A percentile compares a stretch with the other conserved stretches of the same genome.
phyloP scores from a whole-genome alignment of 176 grass and related monocot species.

The Musa troglodytarum region DNA sequence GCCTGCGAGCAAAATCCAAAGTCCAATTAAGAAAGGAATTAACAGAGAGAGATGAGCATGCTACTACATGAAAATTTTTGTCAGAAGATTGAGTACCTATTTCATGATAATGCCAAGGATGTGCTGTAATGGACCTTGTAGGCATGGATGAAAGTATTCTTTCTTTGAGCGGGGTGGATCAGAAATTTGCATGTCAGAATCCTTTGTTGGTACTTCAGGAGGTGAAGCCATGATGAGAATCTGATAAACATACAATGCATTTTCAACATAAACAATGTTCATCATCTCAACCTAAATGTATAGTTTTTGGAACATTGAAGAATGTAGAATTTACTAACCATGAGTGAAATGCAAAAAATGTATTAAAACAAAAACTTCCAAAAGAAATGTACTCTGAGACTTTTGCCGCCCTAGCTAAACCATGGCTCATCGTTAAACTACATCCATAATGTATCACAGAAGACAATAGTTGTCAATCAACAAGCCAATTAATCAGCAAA shows the following conservation, averaged over 20 bases:
- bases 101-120: slow-evolving; percentile 98
- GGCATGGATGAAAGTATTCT: slow-evolving; percentile 76
- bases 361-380: no score
- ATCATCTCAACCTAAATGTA: background rate
- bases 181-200: slow-evolving; percentile 4
- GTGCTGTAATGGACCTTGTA: slow-evolving; percentile 61
- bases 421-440: background rate
- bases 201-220: slow-evolving; percentile 37
- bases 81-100: slow-evolving; percentile 48
- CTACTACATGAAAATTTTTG: background rate
- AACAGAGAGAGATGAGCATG: background rate
- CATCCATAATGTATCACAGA: background rate
- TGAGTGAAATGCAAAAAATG: no score
- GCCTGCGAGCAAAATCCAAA: slow-evolving; percentile 33
- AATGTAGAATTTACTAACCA: no score
- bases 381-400: background rate
- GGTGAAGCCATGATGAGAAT: slow-evolving; percentile 48
- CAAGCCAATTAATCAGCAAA: background rate
- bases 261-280: slow-evolving; percentile 5
- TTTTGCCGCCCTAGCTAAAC: background rate
- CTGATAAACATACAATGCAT: slow-evolving; percentile 17
- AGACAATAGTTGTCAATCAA: background rate
- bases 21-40: background rate
- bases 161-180: slow-evolving; percentile 67
- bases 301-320: no score